phyloP scores from a whole-genome alignment of 805 yeast species.

The Kuraishia ogatae region DNA sequence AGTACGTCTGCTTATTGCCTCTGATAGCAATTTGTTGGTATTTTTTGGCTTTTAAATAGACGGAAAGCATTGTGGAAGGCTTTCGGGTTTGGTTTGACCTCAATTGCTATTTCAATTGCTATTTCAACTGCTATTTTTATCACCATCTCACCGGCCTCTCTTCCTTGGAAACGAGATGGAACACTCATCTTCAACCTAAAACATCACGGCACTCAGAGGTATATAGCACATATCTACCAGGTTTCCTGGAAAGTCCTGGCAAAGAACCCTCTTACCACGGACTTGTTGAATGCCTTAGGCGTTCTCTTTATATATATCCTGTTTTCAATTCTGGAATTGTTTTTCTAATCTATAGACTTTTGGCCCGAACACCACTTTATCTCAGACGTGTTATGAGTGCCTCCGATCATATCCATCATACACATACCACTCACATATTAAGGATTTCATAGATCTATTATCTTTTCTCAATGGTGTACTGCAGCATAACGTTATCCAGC shows the following conservation, averaged over 20 bases:
- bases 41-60: neutral
- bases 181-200: neutral
- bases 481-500: neutral
- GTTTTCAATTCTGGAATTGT: neutral
- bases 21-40: neutral
- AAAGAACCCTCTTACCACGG: neutral
- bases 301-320: neutral
- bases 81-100: neutral
- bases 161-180: neutral
- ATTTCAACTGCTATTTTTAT: neutral
- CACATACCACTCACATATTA: neutral
- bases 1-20: neutral
- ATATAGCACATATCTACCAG: neutral
- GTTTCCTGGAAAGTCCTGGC: neutral
- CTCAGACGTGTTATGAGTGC: too few species aligned
- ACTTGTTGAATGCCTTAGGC: neutral
- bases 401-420: neutral
- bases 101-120: neutral
- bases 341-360: neutral
- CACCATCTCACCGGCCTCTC: neutral
- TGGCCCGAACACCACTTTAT: too few species aligned
- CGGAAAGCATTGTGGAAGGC: too few species aligned
- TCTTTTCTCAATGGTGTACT: neutral
- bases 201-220: neutral
- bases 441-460: too few species aligned